These are phyloP conservation scores for Pythium scleroteichum DNA, from an alignment of 352 stramenopile genomes.

Conservation along the genomic window DNA sequence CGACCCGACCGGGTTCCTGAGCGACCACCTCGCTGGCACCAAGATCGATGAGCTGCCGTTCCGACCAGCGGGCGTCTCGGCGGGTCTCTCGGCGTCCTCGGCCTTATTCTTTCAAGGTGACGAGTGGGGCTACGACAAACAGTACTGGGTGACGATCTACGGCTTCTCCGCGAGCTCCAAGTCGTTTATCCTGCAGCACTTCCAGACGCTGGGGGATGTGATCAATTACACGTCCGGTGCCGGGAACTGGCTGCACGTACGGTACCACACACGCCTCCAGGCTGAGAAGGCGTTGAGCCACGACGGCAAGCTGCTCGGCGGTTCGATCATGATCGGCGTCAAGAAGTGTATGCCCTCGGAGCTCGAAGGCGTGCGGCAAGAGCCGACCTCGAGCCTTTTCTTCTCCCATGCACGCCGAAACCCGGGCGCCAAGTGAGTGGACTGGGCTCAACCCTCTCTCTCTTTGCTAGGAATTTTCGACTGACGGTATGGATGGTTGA, in stretches of 20 bases:
- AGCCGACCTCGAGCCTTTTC: slow-evolving; percentile 50
- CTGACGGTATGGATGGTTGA: too few species aligned
- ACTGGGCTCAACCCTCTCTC: too few species aligned
- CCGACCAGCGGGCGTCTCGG: slow-evolving; percentile 17
- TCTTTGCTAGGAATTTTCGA: too few species aligned
- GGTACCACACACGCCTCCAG: slow-evolving; percentile 77
- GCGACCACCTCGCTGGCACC: slow-evolving; percentile 22
- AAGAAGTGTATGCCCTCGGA: slow-evolving; percentile 79
- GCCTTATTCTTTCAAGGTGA: slow-evolving; percentile 61
- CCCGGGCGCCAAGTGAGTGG: slow-evolving; percentile 30
- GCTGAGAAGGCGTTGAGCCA: slow-evolving; percentile 79
- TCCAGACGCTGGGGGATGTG: slow-evolving; percentile 74
- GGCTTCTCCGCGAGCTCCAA: slow-evolving; percentile 66
- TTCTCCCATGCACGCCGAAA: slow-evolving; percentile 51
- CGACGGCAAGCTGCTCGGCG: slow-evolving; percentile 60
- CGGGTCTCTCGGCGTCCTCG: slow-evolving; percentile 22
- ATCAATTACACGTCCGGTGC: slow-evolving; percentile 62
- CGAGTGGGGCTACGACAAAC: slow-evolving; percentile 75
- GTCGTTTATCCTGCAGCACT: slow-evolving; percentile 72
- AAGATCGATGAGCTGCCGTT: slow-evolving; percentile 20
- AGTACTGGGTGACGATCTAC: slow-evolving; percentile 86
- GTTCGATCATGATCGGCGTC: slow-evolving; percentile 78
- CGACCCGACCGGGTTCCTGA: slow-evolving; percentile 42
- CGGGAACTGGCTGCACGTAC: slow-evolving; percentile 82
- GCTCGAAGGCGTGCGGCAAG: slow-evolving; percentile 56